Base-by-base conservation (phyloP, 257 asterid species). In the Nicotiana sylvestris region DNA sequence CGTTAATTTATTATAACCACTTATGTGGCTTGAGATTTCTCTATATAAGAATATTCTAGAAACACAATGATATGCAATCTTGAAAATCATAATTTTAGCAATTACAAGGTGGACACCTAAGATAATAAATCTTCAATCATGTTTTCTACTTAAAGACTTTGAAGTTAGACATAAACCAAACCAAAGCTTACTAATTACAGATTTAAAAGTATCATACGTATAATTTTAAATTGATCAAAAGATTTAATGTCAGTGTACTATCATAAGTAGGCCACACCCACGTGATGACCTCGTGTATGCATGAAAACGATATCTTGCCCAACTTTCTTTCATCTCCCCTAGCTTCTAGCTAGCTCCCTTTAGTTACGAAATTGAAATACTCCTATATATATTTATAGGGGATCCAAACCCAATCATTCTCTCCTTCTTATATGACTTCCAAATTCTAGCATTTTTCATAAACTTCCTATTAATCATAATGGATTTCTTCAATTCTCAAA, bases 251-350 rank as follows among this genome's bases (percentile, higher is more conserved):
- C 43, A 80, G 33, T 18, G 16, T 64, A 74, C 56, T 69, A 85
- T 81, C 82, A 81, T 61, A 76, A 79, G 89, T 86, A 88, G 92
- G 91, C 85, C 90, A 86, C 78, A 81, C 82, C 89, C 94, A 89
- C 84, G 88, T 87, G 90, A 85, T 21, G 81, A 81, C 85, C 39
- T 37, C 37, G 81, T 81, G 82, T 82, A 78, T 82, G 86, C 84
- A 88, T 85, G 95, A 91, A n/a, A 87, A 86, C 46, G 93, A 91
- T 88, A 11, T 51, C 33, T 67, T 87, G 86, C 92, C 90, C 78
- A 83, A 82, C 53, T 32, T 83, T 57, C 80, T 10, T 81, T 69
- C 53, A 1, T 57, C 80, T 56, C 49, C 69, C 6, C 7, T 67
- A 78, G 25, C 29, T 12, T 62, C 9, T 39, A 39, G 10, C 46